These are phyloP conservation scores for Corylus americana DNA, from an alignment of 306 rosid genomes.

Conservation along the genomic window DNA sequence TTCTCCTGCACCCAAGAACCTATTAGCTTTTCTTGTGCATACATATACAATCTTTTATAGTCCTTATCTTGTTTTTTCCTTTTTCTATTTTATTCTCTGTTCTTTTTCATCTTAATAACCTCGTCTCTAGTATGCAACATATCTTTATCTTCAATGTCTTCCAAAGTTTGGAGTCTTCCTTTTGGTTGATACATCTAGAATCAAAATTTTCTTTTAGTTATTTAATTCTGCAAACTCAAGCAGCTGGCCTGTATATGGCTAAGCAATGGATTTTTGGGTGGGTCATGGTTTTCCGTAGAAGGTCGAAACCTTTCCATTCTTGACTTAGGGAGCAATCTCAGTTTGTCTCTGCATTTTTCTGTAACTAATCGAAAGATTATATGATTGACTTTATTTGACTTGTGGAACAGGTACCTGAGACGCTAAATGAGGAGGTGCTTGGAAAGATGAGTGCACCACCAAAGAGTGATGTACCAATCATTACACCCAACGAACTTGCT, in stretches of 20 bases:
- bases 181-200: background rate
- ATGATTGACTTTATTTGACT: constrained; percentile 25
- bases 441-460: constrained; percentile 98
- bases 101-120: background rate
- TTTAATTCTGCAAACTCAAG: background rate
- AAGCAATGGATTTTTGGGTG: background rate
- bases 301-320: background rate
- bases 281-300: background rate
- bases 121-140: background rate
- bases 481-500: constrained; percentile 72
- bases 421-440: constrained; percentile 67
- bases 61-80: background rate
- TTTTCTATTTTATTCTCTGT: background rate
- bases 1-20: background rate
- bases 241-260: background rate
- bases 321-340: background rate
- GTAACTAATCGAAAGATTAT: background rate
- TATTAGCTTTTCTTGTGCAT: background rate
- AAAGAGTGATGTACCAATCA: constrained; percentile 71
- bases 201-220: background rate
- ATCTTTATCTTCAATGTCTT: background rate
- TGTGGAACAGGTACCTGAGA: constrained; percentile 78
- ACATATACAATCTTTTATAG: background rate
- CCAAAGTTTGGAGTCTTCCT: background rate
- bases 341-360: background rate